These are phyloP conservation scores for Fraxinus pennsylvanica DNA, from an alignment of 257 asterid genomes.

Conservation along the genomic window DNA sequence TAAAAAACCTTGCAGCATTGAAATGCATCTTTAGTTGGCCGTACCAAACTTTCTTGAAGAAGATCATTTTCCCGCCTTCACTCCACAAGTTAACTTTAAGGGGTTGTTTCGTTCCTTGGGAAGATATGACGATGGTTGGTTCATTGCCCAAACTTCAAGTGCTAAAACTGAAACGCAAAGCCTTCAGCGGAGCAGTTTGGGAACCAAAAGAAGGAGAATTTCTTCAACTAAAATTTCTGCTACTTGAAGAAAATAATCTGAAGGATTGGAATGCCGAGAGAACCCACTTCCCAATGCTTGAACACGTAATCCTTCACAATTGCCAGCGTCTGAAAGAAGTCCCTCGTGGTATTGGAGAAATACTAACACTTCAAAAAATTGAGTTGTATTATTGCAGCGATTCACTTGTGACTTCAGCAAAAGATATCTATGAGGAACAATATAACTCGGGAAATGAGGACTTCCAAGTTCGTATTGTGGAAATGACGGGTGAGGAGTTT, in stretches of 20 bases:
- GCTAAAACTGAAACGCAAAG: conserved; percentile 21
- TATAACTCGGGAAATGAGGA: too few species aligned
- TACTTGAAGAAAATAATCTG: conserved; percentile 7
- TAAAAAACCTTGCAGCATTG: conserved; percentile 19
- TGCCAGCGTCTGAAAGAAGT: conserved; percentile 20
- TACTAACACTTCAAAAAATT: conserved; percentile 5
- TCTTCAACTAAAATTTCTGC: conserved; percentile 13
- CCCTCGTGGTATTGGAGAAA: conserved; percentile 20
- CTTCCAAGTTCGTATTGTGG: too few species aligned
- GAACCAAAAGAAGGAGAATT: conserved; percentile 17
- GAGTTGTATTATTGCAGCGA: conserved; percentile 1
- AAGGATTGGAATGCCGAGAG: conserved; percentile 13
- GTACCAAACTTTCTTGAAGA: background rate
- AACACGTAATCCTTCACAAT: background rate
- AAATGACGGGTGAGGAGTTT: too few species aligned
- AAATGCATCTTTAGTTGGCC: background rate
- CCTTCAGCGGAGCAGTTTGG: conserved; percentile 18
- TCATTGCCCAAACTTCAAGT: conserved; percentile 21
- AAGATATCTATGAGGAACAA: too few species aligned
- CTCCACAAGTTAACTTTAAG: conserved; percentile 24
- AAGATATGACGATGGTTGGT: conserved; percentile 13
- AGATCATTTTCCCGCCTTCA: conserved; percentile 14
- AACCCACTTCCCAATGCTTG: conserved; percentile 18
- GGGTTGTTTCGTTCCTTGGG: conserved; percentile 4
- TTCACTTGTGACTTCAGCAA: background rate